phyloP scores from a whole-genome alignment of 2,329 filamentous ascomycete species.

The Penicillium sp. region DNA sequence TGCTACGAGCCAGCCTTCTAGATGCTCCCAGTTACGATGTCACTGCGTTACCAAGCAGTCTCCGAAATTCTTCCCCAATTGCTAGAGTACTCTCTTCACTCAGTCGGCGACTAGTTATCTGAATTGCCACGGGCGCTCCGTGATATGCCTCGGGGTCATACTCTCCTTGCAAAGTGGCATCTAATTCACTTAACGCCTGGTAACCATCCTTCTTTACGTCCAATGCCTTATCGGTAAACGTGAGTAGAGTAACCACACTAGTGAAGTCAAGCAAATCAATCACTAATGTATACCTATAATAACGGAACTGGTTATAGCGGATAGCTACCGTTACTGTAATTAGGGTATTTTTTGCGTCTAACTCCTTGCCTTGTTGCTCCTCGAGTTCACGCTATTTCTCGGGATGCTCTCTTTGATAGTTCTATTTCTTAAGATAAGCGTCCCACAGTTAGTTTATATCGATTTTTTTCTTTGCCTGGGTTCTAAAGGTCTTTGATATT shows the following conservation, averaged over 20 bases:
- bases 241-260: slow-evolving; percentile 49
- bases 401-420: slow-evolving; percentile 39
- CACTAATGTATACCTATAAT: slow-evolving; percentile 41
- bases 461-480: slow-evolving; percentile 10
- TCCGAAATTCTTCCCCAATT: slow-evolving; percentile 40
- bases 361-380: slow-evolving; percentile 21
- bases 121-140: slow-evolving; percentile 47
- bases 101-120: slow-evolving; percentile 47
- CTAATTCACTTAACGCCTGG: slow-evolving; percentile 36
- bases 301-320: slow-evolving; percentile 39
- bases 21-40: neutral
- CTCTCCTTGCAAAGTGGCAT: slow-evolving; percentile 45
- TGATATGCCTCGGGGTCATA: slow-evolving; percentile 51
- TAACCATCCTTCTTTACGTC: slow-evolving; percentile 26
- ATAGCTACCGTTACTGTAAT: slow-evolving; percentile 42
- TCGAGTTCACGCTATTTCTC: slow-evolving; percentile 27
- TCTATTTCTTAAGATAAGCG: slow-evolving; percentile 26
- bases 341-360: slow-evolving; percentile 44
- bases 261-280: slow-evolving; percentile 46
- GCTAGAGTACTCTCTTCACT: slow-evolving; percentile 49
- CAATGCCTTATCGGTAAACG: slow-evolving; percentile 43
- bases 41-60: slow-evolving; percentile 32
- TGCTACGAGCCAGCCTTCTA: no score
- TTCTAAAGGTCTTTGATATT: slow-evolving; percentile 33
- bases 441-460: slow-evolving; percentile 16